Percentiles rank a stretch among this genome's conserved stretches.
phyloP scores from a whole-genome alignment of 306 rosid genomes.

The Rosa multiflora region DNA sequence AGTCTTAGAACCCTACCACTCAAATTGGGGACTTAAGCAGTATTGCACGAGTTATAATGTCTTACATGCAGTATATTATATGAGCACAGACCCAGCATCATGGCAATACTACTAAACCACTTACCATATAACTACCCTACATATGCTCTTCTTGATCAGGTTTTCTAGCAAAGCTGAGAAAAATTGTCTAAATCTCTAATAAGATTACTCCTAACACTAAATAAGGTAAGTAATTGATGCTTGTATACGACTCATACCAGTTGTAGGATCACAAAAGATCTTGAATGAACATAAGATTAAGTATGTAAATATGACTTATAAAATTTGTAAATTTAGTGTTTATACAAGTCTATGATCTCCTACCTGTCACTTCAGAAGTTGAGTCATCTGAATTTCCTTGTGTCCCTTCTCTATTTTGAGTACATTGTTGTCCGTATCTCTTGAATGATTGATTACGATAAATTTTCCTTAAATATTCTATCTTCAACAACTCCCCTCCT shows the following conservation, averaged over 20 bases:
- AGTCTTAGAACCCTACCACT: too few relatives aligned
- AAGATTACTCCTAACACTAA: background rate
- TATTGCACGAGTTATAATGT: too few relatives aligned
- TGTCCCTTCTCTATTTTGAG: constrained; percentile 23
- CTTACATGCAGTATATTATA: too few relatives aligned
- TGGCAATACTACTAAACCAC: background rate
- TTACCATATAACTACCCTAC: background rate
- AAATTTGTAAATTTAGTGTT: background rate
- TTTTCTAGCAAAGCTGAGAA: background rate
- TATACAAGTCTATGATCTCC: constrained; percentile 9
- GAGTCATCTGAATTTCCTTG: constrained; percentile 20
- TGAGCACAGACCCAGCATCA: background rate
- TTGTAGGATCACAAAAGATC: background rate
- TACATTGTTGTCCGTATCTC: constrained; percentile 9
- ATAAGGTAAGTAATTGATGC: background rate
- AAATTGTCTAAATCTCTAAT: background rate
- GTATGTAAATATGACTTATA: background rate
- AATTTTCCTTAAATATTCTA: constrained; percentile 39
- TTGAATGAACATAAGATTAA: background rate
- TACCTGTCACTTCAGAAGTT: constrained; percentile 32
- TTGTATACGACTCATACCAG: background rate
- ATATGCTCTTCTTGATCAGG: background rate
- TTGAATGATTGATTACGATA: constrained; percentile 31
- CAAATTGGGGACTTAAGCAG: too few relatives aligned
- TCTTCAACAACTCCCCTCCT: constrained; percentile 61